Percentiles rank a stretch among this genome's conserved stretches.
Evolutionary conservation across 2,329 filamentous ascomycete genomes (phyloP).

Genomic region (Diaporthe sp.): DNA sequence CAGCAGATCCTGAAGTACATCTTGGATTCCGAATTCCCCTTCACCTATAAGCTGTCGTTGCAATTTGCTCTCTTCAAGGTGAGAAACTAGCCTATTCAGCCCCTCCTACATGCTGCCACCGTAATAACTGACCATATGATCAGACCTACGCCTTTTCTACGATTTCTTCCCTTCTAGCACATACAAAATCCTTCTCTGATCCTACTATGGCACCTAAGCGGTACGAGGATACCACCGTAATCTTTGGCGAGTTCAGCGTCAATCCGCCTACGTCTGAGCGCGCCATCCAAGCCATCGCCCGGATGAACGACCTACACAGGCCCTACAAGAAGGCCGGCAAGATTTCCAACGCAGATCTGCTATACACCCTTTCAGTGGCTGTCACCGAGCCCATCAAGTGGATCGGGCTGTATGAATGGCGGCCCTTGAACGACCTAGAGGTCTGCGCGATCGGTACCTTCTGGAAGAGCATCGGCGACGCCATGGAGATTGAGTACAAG

Average conservation of each 20-base stretch:
- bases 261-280: conserved; percentile 55
- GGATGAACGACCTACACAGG: conserved; percentile 57
- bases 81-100: neutral
- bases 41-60: conserved; percentile 54
- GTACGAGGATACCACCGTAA: conserved; percentile 57
- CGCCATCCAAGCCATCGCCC: conserved; percentile 52
- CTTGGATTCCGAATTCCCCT: conserved; percentile 54
- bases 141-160: conserved; percentile 58
- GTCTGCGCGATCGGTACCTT: conserved; percentile 75
- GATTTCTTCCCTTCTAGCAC: conserved; percentile 54
- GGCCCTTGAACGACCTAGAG: conserved; percentile 76
- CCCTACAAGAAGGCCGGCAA: conserved; percentile 51
- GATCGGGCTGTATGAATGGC: conserved; percentile 78
- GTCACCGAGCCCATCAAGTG: conserved; percentile 76
- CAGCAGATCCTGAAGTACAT: conserved; percentile 58
- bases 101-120: neutral
- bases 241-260: conserved; percentile 54
- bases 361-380: conserved; percentile 68
- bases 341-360: conserved; percentile 54
- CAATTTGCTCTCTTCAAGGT: conserved; percentile 59
- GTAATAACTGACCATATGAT: neutral
- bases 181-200: conserved; percentile 54
- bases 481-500: conserved; percentile 73
- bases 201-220: conserved; percentile 52
- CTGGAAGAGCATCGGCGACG: conserved; percentile 80